These are phyloP conservation scores for Zygosaccharomyces lentus DNA, from an alignment of 805 yeast genomes.

Conservation along the genomic window DNA sequence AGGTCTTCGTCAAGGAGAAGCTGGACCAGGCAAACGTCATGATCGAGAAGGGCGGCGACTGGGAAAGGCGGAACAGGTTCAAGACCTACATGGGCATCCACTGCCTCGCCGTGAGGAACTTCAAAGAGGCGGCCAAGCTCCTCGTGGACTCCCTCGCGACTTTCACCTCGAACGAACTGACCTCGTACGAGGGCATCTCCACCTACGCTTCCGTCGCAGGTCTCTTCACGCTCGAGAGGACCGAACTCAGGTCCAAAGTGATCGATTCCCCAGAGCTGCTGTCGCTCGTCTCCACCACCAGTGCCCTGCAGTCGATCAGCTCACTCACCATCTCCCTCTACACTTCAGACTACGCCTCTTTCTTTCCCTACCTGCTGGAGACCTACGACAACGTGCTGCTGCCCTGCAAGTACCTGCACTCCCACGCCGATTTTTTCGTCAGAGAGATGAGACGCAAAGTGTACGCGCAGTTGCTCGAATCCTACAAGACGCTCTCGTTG, in stretches of 20 bases:
- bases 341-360: constrained; percentile 78
- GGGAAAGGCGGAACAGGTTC: constrained; percentile 96
- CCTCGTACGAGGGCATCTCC: constrained; percentile 86
- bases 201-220: constrained; percentile 88
- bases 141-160: constrained; percentile 91
- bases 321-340: constrained; percentile 81
- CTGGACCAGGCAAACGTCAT: constrained; percentile 67
- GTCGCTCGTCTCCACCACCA: constrained; percentile 67
- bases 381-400: constrained; percentile 69
- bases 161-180: constrained; percentile 86
- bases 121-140: constrained; percentile 76
- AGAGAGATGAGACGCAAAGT: constrained; percentile 95
- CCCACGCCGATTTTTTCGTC: constrained; percentile 78
- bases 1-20: constrained; percentile 59
- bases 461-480: constrained; percentile 87
- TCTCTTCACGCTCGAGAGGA: constrained; percentile 73
- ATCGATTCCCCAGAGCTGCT: constrained; percentile 93
- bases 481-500: constrained; percentile 84
- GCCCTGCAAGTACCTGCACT: constrained; percentile 60
- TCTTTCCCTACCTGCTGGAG: constrained; percentile 70
- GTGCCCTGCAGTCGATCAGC: constrained; percentile 72
- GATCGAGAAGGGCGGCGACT: constrained; percentile 96
- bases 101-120: constrained; percentile 77
- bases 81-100: constrained; percentile 89
- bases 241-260: constrained; percentile 74